Base-by-base conservation (phyloP, 73 alveolate genomes). In the Paramecium sonneborni region DNA sequence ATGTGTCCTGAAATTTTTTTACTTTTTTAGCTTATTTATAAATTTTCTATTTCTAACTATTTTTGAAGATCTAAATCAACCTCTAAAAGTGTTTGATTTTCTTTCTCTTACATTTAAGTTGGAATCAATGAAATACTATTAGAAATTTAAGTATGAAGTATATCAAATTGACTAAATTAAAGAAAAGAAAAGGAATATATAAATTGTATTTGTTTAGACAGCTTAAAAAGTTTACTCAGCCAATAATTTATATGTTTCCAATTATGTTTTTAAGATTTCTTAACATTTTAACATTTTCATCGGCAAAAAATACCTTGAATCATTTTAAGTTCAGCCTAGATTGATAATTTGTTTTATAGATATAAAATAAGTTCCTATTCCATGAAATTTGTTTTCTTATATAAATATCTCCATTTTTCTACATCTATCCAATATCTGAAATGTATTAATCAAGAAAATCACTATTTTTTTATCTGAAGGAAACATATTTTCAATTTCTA, bases 401-500 rank as follows among this genome's bases (percentile, higher is more conserved):
- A 37, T 72, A 72, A 5, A 72, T 72, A 21, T 72, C 86, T 28
- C 57, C 86, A 72, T 72, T 72, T 35, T 35, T 72, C 57, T 62
- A 35, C 15, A 72, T 72, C 11, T 72, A 72, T 72, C 86, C 86
- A 72, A 72, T 72, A 72, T 35, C 35, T 35, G 38, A 35, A 9
- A 72, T 72, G 30, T 72, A 28, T 35, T 72, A 20, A 35, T 38
- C 86, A 30, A 20, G 14, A 72, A 72, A 34, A 72, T 72, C 32
- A 58, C 86, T 28, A 72, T 72, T 20, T 62, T 72, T 38, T 38
- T 72, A 12, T 72, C 57, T 0, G 67, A 21, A 34, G 55, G 15
- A 38, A 72, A 72, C 55, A 72, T 72, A 32, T 72, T 72, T 38
- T 72, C 86, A n/a, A 72, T 72, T 35, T 62, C 86, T 38, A 72